These are phyloP conservation scores for Ceratocystis harringtonii DNA, from an alignment of 2,329 filamentous ascomycete genomes.

Conservation along the genomic window DNA sequence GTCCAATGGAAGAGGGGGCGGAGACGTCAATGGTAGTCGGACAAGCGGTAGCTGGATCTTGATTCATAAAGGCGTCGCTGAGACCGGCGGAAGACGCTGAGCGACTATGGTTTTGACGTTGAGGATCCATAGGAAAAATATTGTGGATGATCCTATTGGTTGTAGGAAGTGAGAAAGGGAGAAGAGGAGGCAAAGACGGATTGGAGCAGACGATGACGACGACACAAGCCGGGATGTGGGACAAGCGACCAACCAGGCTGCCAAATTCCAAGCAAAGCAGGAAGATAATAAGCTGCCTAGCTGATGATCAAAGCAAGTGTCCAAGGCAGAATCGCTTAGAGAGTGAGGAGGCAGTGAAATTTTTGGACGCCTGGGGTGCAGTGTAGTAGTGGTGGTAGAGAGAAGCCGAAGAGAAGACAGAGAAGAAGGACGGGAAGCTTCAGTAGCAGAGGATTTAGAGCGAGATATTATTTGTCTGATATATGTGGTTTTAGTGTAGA, in stretches of 20 bases:
- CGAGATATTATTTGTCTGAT: neutral
- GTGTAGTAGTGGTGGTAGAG: neutral
- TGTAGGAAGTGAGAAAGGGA: no score
- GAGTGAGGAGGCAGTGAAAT: neutral
- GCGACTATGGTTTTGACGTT: conserved; percentile 30
- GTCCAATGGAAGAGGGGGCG: conserved; percentile 34
- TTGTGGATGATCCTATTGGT: neutral
- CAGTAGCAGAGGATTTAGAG: neutral
- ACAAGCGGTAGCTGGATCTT: conserved; percentile 25
- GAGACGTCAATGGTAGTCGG: conserved; percentile 40
- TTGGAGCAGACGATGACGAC: neutral
- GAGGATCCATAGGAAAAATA: conserved; percentile 27
- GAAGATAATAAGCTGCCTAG: neutral
- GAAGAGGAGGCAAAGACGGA: neutral
- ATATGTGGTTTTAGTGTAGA: neutral
- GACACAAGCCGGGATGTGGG: neutral
- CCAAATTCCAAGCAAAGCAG: conserved; percentile 7
- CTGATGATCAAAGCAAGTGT: neutral
- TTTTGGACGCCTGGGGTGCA: neutral
- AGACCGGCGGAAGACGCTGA: conserved; percentile 47
- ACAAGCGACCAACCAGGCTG: conserved; percentile 9
- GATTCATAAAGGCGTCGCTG: conserved; percentile 51
- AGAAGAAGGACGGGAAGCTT: neutral
- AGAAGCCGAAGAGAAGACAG: neutral
- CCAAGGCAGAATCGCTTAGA: neutral